Base-by-base conservation (phyloP, 495 filamentous ascomycete species). In the Xylaria sp. region DNA sequence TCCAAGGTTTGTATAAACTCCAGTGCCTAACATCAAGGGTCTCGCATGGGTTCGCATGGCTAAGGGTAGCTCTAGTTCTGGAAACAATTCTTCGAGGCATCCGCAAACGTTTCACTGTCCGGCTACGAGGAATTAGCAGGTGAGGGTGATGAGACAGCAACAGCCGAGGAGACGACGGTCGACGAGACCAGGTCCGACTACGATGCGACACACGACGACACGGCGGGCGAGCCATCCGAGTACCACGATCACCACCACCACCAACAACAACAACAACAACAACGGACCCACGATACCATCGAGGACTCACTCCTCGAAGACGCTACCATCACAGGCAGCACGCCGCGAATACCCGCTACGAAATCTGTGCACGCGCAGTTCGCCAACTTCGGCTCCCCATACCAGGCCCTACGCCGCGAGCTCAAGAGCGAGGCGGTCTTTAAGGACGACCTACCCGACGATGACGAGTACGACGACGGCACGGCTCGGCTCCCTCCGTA, bases 41-140 rank as follows among this genome's bases (percentile, higher is more conserved):
- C 31, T 2, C 35, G n/a, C n/a, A n/a, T n/a, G n/a, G 24, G 48
- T 31, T 62, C 14, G 63, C 9, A 35, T 65, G 44, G 53, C 67
- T 76, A 68, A 80, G 58, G 41, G 40, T 44, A 37, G 41, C n/a
- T 57, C n/a, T 75, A 97, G 93, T 98, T 98, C 82, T 99, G 96
- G 96, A 98, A 98, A 82, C 93, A 97, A 84, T 98, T 99, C 88
- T 99, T 99, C 82, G 96, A 99, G 83, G 93, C 95, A 67, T 96
- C 92, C 55, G 96, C 96, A 79, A 99, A 99, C 75, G 95, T 98
- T 31, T 96, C 94, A 3, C 88, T 99, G n/a, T 97, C 94, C 14
- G 94, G 94, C 61, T 97, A 98, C 79, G 95, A 97, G 80, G 96
- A 97, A 75, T 80, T 87, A 61, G 88, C 88, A 26, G 82, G 82